Evolutionary conservation across 805 yeast species (phyloP).

Genomic region (Saccharomycopsis fibuligera): DNA sequence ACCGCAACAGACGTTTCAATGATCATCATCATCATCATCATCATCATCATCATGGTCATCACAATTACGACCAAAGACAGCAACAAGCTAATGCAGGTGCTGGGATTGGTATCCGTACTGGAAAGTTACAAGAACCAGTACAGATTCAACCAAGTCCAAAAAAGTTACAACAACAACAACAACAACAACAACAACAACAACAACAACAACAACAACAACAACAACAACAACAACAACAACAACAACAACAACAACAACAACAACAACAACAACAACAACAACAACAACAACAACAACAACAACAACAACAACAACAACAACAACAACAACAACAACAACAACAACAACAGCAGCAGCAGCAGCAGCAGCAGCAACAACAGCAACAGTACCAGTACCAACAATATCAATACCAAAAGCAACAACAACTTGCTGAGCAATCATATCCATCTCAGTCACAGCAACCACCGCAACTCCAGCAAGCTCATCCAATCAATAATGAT

Average conservation of each 20-base stretch:
- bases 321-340: background rate
- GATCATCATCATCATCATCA: too few relatives aligned
- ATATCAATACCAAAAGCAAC: constrained; percentile 5
- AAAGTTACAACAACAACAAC: background rate
- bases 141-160: background rate
- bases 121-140: constrained; percentile 10
- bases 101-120: constrained; percentile 1
- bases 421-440: background rate
- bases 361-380: constrained; percentile 8
- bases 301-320: constrained; percentile 4
- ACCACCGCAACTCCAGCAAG: too few relatives aligned
- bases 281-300: background rate
- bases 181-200: background rate
- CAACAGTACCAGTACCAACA: constrained; percentile 1
- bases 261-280: background rate
- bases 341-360: background rate
- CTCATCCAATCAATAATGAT: too few relatives aligned
- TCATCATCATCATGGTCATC: too few relatives aligned
- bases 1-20: too few relatives aligned
- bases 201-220: constrained; percentile 3
- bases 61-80: background rate
- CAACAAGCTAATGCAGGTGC: background rate
- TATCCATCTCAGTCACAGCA: background rate
- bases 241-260: background rate
- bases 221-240: background rate